Evolutionary conservation across 495 filamentous ascomycete species (phyloP).

Genomic region (Xylaria longipes): DNA sequence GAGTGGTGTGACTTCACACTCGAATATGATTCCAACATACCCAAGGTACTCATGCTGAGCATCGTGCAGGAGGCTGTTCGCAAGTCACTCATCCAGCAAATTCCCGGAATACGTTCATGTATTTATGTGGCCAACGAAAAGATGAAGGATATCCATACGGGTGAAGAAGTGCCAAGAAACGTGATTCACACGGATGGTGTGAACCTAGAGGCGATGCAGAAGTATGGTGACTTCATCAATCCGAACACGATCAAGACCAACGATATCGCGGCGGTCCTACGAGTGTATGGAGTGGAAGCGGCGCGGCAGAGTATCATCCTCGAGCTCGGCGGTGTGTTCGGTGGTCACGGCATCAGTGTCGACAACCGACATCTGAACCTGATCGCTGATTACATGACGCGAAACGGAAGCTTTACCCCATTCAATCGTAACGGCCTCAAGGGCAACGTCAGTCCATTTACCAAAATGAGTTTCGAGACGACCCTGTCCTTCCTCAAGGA

Average conservation of each 20-base stretch:
- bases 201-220: constrained; percentile 89
- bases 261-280: constrained; percentile 83
- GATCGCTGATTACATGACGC: constrained; percentile 96
- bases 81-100: constrained; percentile 84
- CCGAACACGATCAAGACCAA: constrained; percentile 89
- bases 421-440: constrained; percentile 91
- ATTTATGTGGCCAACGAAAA: constrained; percentile 72
- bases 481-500: constrained; percentile 92
- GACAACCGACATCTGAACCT: constrained; percentile 93
- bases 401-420: constrained; percentile 81
- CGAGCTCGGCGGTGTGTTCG: constrained; percentile 88
- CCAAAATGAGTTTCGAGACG: constrained; percentile 98
- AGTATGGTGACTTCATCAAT: constrained; percentile 84
- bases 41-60: constrained; percentile 92
- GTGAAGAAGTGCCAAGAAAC: constrained; percentile 54
- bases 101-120: constrained; percentile 74
- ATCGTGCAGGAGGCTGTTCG: constrained; percentile 80
- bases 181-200: constrained; percentile 81
- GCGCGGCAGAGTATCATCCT: constrained; percentile 82
- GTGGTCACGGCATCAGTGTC: constrained; percentile 89
- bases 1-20: constrained; percentile 79
- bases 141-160: constrained; percentile 54
- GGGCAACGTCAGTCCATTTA: constrained; percentile 82
- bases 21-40: constrained; percentile 78
- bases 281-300: constrained; percentile 91